phyloP scores from a whole-genome alignment of 148 eudicot species.

The Fagopyrum homotropicum region DNA sequence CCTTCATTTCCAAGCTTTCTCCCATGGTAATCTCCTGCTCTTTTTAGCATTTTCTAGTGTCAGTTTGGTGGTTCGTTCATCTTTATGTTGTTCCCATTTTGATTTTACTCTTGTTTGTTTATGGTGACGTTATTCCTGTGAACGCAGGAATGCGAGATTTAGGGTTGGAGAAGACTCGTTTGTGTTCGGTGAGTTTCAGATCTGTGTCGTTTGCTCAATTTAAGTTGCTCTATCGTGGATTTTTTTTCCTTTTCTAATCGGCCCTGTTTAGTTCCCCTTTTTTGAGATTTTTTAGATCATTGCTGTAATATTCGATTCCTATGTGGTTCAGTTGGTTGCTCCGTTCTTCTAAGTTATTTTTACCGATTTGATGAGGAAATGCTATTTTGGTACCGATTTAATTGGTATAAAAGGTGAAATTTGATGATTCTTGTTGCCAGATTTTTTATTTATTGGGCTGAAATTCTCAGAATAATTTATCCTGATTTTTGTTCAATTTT shows the following conservation, averaged over 20 bases:
- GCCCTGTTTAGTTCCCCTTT: slow-evolving; percentile 8
- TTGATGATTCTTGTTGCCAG: neutral
- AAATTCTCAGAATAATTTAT: neutral
- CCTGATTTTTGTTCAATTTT: neutral
- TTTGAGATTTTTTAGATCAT: slow-evolving; percentile 3
- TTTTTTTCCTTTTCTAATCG: neutral
- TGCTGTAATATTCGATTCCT: neutral
- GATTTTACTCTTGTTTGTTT: neutral
- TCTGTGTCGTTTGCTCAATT: slow-evolving; percentile 21
- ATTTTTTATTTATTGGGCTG: neutral
- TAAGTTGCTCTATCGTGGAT: neutral
- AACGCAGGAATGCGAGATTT: slow-evolving; percentile 28
- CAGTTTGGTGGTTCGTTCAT: neutral
- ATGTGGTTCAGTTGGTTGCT: neutral
- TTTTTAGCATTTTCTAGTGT: neutral
- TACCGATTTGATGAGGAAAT: neutral
- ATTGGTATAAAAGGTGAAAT: neutral
- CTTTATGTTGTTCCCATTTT: neutral
- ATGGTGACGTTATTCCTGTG: slow-evolving; percentile 3
- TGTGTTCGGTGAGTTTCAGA: slow-evolving; percentile 29
- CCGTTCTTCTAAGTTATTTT: neutral
- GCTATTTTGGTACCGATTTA: neutral
- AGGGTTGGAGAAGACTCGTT: slow-evolving; percentile 21
- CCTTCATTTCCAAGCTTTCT: slow-evolving; percentile 9
- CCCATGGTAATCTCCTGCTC: slow-evolving; percentile 10